phyloP scores from a whole-genome alignment of 140 eudicot genomes.

The Senecio squalidus region DNA sequence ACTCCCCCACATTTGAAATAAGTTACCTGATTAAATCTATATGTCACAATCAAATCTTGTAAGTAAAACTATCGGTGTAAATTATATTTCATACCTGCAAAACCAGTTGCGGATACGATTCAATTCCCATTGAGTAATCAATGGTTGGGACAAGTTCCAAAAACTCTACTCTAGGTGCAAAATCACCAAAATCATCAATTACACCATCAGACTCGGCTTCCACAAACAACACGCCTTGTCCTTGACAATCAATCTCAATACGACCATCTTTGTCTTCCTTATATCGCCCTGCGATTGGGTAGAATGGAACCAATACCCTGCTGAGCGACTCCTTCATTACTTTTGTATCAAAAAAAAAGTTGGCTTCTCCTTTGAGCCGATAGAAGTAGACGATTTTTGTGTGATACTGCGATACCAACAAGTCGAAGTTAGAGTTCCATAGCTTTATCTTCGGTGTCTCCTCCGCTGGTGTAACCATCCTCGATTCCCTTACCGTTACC shows the following conservation, averaged over 20 bases:
- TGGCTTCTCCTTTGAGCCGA: neutral
- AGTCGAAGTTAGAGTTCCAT: constrained; percentile 1
- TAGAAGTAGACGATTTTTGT: neutral
- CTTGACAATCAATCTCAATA: no score
- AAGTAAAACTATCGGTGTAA: neutral
- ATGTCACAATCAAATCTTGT: neutral
- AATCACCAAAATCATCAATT: neutral
- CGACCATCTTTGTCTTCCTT: neutral
- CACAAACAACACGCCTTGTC: constrained; percentile 6
- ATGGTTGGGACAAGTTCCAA: neutral
- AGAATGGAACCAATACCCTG: neutral
- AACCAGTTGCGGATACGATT: neutral
- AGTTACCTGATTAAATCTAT: neutral
- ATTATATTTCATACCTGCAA: neutral
- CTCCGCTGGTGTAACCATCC: no score
- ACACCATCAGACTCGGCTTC: constrained; percentile 3
- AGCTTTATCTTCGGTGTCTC: neutral
- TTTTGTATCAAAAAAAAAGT: neutral
- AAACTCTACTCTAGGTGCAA: neutral
- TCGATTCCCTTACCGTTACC: no score
- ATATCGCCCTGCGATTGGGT: constrained; percentile 1
- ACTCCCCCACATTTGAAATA: constrained; percentile 1
- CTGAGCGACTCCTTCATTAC: neutral
- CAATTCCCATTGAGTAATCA: neutral
- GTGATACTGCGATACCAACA: neutral